Conservation (phyloP, 1,284 basidiomycete genomes). For the Ceratorhiza oryzae-sativae region DNA sequence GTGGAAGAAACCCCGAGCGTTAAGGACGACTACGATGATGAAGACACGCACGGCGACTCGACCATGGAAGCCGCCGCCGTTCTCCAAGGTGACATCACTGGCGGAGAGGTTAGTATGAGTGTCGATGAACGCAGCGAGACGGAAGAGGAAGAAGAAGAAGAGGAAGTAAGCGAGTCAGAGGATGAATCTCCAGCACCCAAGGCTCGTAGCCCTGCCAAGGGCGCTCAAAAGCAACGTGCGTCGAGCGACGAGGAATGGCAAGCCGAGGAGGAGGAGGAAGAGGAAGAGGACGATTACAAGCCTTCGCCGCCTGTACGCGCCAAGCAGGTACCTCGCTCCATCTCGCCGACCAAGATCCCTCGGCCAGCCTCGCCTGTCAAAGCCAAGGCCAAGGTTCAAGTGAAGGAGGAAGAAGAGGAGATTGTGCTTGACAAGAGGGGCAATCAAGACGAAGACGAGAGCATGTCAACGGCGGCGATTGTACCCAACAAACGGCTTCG, state of each 20-base stretch:
- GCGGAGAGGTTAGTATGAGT: slow-evolving; percentile 34
- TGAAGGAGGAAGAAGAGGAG: slow-evolving; percentile 38
- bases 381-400: background rate
- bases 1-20: slow-evolving; percentile 38
- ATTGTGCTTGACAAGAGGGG: slow-evolving; percentile 40
- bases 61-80: slow-evolving; percentile 18
- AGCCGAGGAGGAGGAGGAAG: slow-evolving; percentile 32
- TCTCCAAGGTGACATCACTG: background rate
- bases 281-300: slow-evolving; percentile 28
- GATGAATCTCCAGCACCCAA: slow-evolving; percentile 12
- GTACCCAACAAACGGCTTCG: slow-evolving; percentile 37
- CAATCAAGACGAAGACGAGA: slow-evolving; percentile 47
- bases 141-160: slow-evolving; percentile 8
- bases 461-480: slow-evolving; percentile 39
- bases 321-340: background rate
- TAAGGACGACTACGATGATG: slow-evolving; percentile 43
- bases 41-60: slow-evolving; percentile 35
- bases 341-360: background rate
- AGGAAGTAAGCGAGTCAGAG: slow-evolving; percentile 3
- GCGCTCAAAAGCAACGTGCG: slow-evolving; percentile 11
- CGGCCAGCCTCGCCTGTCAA: slow-evolving; percentile 8
- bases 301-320: slow-evolving; percentile 5
- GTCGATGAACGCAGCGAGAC: slow-evolving; percentile 6
- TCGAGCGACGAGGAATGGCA: slow-evolving; percentile 20
- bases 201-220: slow-evolving; percentile 14